Base-by-base conservation (phyloP, 768 basidiomycete genomes). In the Leccinum ochraceum region DNA sequence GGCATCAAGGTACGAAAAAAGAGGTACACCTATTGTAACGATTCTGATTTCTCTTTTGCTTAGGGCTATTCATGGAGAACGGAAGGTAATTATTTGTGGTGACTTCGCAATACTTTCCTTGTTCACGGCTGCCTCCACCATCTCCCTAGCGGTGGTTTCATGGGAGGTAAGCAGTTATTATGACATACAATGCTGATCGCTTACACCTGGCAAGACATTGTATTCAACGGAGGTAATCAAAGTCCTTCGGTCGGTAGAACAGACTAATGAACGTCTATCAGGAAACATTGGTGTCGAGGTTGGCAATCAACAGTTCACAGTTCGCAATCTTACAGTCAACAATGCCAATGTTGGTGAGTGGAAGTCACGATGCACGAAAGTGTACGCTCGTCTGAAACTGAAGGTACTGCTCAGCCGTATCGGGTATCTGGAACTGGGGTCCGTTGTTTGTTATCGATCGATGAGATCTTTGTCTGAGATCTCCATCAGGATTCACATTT, bases 241-340 rank as follows among this genome's bases (percentile, higher is more conserved):
- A 9, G 11, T 3, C 4, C 3, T 24, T 28, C 24, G 7, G 48
- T 9, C 16, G 83, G 26, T 50, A 17, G 13, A 26, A 30, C 17
- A 28, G 49, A n/a, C 69, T 71, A 3, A 76, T 74, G 5, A 70
- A 60, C 22, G 90, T 39, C 1, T 42, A n/a, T 44, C 24, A 70
- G 69, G 81, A 70, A 70, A 62, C 53, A 85, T 77, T 51, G 90
- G 87, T 16, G 85, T 92, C 52, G 82, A 82, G 78, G 86, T 88
- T 46, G 90, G 90, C 57, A 92, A 87, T 61, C 90, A 93, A 74
- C 90, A 92, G 80, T 88, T 88, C 63, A 87, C 86, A 0, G 83
- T 87, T 53, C 81, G 87, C 30, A 88, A 88, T 66, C 72, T 88
- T 57, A 83, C 80, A 1, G 68, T 83, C 39, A 81, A 80, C 66